These are phyloP conservation scores for Suillus decipiens DNA, from an alignment of 768 basidiomycete genomes.

Conservation along the genomic window DNA sequence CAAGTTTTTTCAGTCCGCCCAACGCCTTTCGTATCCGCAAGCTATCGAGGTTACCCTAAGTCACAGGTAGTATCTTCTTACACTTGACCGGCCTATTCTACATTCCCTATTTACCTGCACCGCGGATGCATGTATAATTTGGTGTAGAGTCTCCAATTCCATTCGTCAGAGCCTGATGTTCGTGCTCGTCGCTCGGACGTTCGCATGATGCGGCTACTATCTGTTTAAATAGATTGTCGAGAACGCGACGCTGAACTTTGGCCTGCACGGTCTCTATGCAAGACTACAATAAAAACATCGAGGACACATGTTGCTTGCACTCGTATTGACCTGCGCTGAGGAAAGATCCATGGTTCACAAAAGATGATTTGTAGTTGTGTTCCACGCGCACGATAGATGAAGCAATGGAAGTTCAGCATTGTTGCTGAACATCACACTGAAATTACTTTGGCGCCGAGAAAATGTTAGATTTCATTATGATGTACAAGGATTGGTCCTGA, in stretches of 20 bases:
- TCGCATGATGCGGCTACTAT: constrained; percentile 47
- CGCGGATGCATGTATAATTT: constrained; percentile 88
- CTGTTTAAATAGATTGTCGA: constrained; percentile 84
- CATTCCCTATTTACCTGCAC: too few relatives aligned
- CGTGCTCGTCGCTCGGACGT: constrained; percentile 42
- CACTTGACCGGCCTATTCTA: too few relatives aligned
- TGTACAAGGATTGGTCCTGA: background rate
- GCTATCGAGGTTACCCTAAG: background rate
- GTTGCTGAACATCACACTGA: constrained; percentile 85
- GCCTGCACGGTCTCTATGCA: constrained; percentile 68
- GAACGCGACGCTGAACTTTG: constrained; percentile 76
- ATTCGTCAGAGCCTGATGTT: constrained; percentile 81
- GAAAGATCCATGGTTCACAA: constrained; percentile 72
- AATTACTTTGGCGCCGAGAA: constrained; percentile 81
- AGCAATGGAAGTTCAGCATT: constrained; percentile 81
- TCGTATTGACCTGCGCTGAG: constrained; percentile 72
- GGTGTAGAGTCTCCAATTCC: constrained; percentile 87
- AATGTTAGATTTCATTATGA: constrained; percentile 7
- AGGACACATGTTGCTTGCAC: constrained; percentile 87
- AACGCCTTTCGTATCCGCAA: background rate
- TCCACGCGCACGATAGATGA: constrained; percentile 91
- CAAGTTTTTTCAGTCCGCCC: too few relatives aligned
- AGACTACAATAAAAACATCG: constrained; percentile 79
- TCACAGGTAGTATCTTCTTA: background rate
- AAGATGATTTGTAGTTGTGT: constrained; percentile 76